Evolutionary conservation across 495 filamentous ascomycete species (phyloP).

Genomic region (Aspergillus ellipticus): DNA sequence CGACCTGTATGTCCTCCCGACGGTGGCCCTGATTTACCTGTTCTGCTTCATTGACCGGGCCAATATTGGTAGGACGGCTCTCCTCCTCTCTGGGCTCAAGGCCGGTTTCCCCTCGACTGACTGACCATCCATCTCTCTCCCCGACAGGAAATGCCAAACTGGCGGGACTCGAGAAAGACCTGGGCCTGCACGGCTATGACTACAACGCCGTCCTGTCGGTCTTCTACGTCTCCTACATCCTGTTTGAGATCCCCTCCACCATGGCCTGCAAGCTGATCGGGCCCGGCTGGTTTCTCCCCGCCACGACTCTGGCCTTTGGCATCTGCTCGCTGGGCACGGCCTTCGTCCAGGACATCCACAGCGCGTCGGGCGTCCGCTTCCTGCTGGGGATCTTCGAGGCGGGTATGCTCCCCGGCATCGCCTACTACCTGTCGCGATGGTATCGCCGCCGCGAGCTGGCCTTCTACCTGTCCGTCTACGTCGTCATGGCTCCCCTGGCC

Average conservation of each 20-base stretch:
- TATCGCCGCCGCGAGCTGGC: conserved; percentile 64
- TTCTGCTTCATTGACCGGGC: conserved; percentile 57
- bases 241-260: conserved; percentile 81
- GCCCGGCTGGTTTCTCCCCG: conserved; percentile 49
- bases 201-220: conserved; percentile 65
- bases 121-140: neutral
- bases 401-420: conserved; percentile 69
- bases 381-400: conserved; percentile 64
- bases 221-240: conserved; percentile 70
- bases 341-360: conserved; percentile 43
- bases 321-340: conserved; percentile 45
- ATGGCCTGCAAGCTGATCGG: conserved; percentile 50
- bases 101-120: too few species aligned
- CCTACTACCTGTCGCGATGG: conserved; percentile 70
- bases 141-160: conserved; percentile 32
- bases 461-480: conserved; percentile 52
- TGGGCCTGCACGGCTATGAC: conserved; percentile 51
- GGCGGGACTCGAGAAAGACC: conserved; percentile 41
- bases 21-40: conserved; percentile 46
- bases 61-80: conserved; percentile 50
- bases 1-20: conserved; percentile 45
- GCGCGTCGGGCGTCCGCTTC: conserved; percentile 45
- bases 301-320: conserved; percentile 44
- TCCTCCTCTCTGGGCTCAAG: too few species aligned
- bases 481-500: conserved; percentile 61